Base-by-base conservation (phyloP, 108 stramenopile species). In the Conticribra guillardii region DNA sequence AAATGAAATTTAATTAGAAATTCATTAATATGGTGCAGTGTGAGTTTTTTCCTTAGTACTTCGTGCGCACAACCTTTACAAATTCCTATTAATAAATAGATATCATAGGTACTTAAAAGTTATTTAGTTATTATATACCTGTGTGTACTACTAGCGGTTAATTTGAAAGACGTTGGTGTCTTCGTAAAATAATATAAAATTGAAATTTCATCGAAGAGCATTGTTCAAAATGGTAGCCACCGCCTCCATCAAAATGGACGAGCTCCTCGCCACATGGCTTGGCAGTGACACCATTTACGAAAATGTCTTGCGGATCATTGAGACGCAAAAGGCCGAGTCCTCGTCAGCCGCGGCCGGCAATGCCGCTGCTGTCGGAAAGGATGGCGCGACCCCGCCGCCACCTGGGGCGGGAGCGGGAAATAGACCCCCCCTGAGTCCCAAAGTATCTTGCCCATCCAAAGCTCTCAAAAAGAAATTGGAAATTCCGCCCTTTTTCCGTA, bases 201-300 rank as follows among this genome's bases (percentile, higher is more conserved):
- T 41, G 11, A 5, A 5, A 41, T 41, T 9, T 41, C 11, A 41
- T 41, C 11, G n/a, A n/a, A 9, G 37, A 9, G 37, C 37, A 11
- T 9, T 11, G 37, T 5, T 29, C 46, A 83, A 56, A 58, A 88
- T 85, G 84, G 80, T 81, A 37, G 82, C 79, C 31, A 54, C 69
- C 21, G 54, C 87, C 37, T 81, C 87, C 18, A 87, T 89, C 14
- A 93, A 93, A 82, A 88, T 87, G 86, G 89, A 93, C 71, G 92
- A 93, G 67, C 85, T 93, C 45, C 77, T 93, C 27, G 85, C 89
- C 32, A 74, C 85, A 3, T 93, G 89, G 89, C 60, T 93, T 28
- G 79, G 80, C 30, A 82, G 69, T 59, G 92, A 93, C 64, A 84
- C 79, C 21, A 85, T 90, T 9, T 89, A 88, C 65, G 92, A 93